Evolutionary conservation across 176 grass and related monocot species (phyloP).

Genomic region (Canna indica): DNA sequence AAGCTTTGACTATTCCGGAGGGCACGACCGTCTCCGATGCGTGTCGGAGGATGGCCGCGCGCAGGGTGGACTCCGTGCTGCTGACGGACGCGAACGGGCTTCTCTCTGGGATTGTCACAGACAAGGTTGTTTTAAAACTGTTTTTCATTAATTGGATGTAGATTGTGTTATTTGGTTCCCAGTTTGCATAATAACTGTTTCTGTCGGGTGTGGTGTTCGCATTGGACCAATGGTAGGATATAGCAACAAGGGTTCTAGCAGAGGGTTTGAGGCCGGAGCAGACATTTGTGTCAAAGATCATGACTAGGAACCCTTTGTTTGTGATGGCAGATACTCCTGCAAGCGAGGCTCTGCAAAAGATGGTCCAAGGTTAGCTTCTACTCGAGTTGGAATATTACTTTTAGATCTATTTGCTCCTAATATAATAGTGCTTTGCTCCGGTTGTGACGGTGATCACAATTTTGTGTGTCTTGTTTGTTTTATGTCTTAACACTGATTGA

Average conservation of each 20-base stretch:
- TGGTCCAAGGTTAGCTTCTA: slow-evolving; percentile 70
- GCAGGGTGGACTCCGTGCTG: slow-evolving; percentile 72
- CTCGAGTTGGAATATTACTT: not conserved
- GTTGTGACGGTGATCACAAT: not conserved
- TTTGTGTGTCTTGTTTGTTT: not conserved
- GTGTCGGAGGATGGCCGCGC: slow-evolving; percentile 76
- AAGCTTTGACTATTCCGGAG: slow-evolving; percentile 89
- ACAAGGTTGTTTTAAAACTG: slow-evolving; percentile 43
- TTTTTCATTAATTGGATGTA: not conserved
- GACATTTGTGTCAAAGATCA: slow-evolving; percentile 78
- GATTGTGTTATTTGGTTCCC: slow-evolving; percentile 14
- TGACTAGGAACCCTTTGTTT: slow-evolving; percentile 77
- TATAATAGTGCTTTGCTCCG: not conserved
- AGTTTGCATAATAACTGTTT: too few species aligned
- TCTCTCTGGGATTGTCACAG: slow-evolving; percentile 95
- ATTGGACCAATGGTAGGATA: slow-evolving; percentile 46
- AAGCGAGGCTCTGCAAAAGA: slow-evolving; percentile 94
- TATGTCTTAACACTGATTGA: too few species aligned
- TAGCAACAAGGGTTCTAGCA: slow-evolving; percentile 80
- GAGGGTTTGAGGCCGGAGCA: slow-evolving; percentile 84
- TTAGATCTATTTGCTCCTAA: not conserved
- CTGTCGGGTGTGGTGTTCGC: slow-evolving; percentile 3
- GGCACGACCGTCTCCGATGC: slow-evolving; percentile 80
- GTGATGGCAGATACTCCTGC: slow-evolving; percentile 68
- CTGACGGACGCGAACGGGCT: slow-evolving; percentile 81